Evolutionary conservation across 2,329 filamentous ascomycete genomes (phyloP).

Genomic region (Fusarium goolgardi): DNA sequence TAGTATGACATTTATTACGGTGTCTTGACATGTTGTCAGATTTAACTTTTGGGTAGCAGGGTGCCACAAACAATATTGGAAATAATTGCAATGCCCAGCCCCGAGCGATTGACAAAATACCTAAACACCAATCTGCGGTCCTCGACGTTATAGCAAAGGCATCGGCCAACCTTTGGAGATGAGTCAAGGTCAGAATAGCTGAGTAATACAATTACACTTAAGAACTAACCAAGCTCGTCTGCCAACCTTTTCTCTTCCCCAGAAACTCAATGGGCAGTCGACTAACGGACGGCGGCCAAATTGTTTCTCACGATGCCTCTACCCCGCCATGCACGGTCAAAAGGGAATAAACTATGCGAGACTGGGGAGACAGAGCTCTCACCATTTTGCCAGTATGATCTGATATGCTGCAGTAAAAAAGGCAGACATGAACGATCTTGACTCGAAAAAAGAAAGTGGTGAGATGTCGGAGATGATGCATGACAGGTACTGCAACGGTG

Average conservation of each 20-base stretch:
- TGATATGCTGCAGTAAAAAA: conserved; percentile 7
- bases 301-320: conserved; percentile 33
- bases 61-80: not conserved
- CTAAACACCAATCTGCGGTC: not conserved
- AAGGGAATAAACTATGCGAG: conserved; percentile 43
- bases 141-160: not conserved
- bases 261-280: not conserved
- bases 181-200: not conserved
- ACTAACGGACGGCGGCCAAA: conserved; percentile 6
- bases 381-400: conserved; percentile 15
- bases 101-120: conserved; percentile 1
- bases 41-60: not conserved
- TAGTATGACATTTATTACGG: no score
- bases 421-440: not conserved
- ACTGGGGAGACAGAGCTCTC: conserved; percentile 26
- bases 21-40: not conserved
- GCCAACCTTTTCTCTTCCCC: not conserved
- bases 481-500: conserved; percentile 1
- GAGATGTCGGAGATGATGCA: conserved; percentile 7
- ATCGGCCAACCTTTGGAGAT: not conserved
- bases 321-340: conserved; percentile 45
- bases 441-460: not conserved
- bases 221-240: not conserved
- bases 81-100: not conserved
- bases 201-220: not conserved